Base-by-base conservation (phyloP, 192 early-diverging fungal genomes). In the Funneliformis geosporum region DNA sequence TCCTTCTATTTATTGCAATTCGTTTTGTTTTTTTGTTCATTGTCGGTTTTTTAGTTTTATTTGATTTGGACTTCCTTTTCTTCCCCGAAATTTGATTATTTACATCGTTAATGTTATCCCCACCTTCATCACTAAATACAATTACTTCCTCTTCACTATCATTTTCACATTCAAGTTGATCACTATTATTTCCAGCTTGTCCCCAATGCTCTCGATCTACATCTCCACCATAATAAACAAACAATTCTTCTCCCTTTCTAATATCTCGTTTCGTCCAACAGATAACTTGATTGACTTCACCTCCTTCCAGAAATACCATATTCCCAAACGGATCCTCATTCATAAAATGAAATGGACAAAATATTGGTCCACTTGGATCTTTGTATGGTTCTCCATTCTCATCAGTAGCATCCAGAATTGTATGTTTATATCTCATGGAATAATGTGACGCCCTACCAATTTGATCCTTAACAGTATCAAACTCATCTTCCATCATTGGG, bases 401-500 rank as follows among this genome's bases (percentile, higher is more conserved):
- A 68, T 98, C 93, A 4, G 96, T 97, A 1, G 95, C 96, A 82
- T 98, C 96, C 14, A 98, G 82, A 1, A 98, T 93, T 0, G 93
- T 97, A n/a, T 91, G 90, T 21, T 94, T 89, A 80, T 97, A 98
- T 89, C 94, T 94, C 80, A 96, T 92, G 1, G 96, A 91, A 79
- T 97, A 97, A 73, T 96, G 91, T 4, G 92, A 94, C 4, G 96
- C 88, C 60, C 89, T 46, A 0, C 95, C 95, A 11, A 93, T 85
- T 12, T 87, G 84, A 61, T 97, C 96, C 78, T 97, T 97, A 25
- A 91, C 81, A 0, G 90, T 91, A 85, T 97, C 96, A 79, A 95
- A 97, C 80, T 97, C 96, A 78, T 95, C 94, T 85, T 97, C 96
- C 2, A 94, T 95, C 94, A 96, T 97, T 10, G 96, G 96, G 8